Base-by-base conservation (phyloP, 1,284 basidiomycete species). In the Apiotrichum porosum region DNA sequence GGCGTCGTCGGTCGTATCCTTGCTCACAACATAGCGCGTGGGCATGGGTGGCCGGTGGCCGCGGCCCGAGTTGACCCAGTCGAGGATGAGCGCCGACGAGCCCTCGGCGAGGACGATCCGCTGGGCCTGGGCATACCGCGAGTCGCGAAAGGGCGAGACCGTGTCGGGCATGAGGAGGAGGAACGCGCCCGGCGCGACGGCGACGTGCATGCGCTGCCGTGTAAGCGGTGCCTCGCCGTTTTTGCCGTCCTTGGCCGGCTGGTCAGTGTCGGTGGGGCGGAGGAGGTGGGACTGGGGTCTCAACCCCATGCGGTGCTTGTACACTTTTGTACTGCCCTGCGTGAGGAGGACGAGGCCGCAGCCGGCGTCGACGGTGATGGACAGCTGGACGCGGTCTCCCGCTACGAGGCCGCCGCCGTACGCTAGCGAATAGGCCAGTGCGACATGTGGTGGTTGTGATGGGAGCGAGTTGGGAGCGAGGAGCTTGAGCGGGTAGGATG, bases 361-460 rank as follows among this genome's bases (percentile, higher is more conserved):
- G 13, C 59, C 61, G 9, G 43, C 30, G 28, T 81, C 81, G 1
- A 95, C 79, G 37, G 83, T 74, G 15, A 86, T 79, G 17, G 76
- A 68, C 3, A 97, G 71, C 38, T 79, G 72, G 32, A 95, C 77
- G 32, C 76, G 72, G 74, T 98, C 94, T 0, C 93, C 93, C 6
- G 85, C 83, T 23, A 98, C 88, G 5, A 97, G 79, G 1, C 94
- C 94, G 13, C 94, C 94, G 1, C 94, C 94, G 60, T 97, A 97
- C 19, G 83, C 84, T 44, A 97, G 74, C 23, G 90, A 76, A 65
- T 97, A 97, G 18, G 84, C 81, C 39, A 86, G 76, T 6, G 81
- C 84, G 14, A 91, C 49, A 43, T 68, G 55, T 8, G 64, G 42
- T 0, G 72, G 71, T 50, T 74, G 65, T 9, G 73, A 69, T 18